Base-by-base conservation (phyloP, 306 rosid species). In the Psophocarpus tetragonolobus region DNA sequence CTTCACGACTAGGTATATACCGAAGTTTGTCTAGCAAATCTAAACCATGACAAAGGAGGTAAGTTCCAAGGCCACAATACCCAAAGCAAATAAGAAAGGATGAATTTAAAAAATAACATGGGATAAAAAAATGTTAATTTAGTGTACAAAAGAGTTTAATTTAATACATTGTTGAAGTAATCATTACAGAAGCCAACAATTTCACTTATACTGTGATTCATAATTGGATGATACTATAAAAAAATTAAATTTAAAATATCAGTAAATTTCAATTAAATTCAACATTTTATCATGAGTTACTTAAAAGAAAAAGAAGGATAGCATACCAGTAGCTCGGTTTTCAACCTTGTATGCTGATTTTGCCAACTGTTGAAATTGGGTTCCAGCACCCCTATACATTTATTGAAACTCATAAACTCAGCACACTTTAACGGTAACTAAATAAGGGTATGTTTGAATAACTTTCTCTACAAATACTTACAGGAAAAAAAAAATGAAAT, bases 21-120 rank as follows among this genome's bases (percentile, higher is more conserved):
- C 98, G 91, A 74, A 92, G 90, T 82, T 87, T 87, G 73, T 92
- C 97, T 87, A 88, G 86, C 81, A 94, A 79, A 85, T 88, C 98
- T 92, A 77, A 70, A 72, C 11, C 48, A 71, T 17, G 67, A 82
- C 39, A 75, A 74, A 70, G 32, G 47, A 48, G 27, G 67, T 68
- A 62, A 68, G 51, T 80, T 61, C 36, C 51, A 83, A 58, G 53
- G 26, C 15, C 5, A 30, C 58, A 30, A 15, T 39, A n/a, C 72
- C 38, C 58, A 76, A 50, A 65, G 65, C 6, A 47, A 53, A 71
- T 36, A 54, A 1, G 64, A 62, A 57, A 50, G 69, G 57, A 3
- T 50, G 39, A 47, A 57, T n/a, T 27, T 35, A 48, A 18, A 53
- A 60, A 18, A 1, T 18, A 57, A 9, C 68, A 39, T 10, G 45